Percentiles rank a stretch among this genome's conserved stretches.
Conservation (phyloP, 2,329 filamentous ascomycete species). For the Cladosporium phlei region DNA sequence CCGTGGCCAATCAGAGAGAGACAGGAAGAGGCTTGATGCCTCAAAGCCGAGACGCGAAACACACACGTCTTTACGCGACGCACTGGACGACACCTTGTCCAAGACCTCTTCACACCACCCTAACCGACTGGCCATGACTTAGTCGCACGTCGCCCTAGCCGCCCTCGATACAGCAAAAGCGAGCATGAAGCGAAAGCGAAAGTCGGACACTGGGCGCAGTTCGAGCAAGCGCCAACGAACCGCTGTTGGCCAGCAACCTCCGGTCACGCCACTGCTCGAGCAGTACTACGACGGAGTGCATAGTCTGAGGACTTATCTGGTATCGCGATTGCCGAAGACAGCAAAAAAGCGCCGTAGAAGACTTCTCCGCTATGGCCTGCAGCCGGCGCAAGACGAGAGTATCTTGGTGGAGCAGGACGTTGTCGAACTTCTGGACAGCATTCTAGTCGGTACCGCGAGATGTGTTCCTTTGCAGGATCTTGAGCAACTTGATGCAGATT, state of each 20-base stretch:
- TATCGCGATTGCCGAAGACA: slow-evolving; percentile 20
- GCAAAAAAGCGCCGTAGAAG: slow-evolving; percentile 22
- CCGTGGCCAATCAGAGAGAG: too few species aligned
- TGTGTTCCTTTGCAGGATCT: slow-evolving; percentile 43
- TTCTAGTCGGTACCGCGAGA: slow-evolving; percentile 56
- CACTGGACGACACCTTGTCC: too few species aligned
- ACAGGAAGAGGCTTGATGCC: too few species aligned
- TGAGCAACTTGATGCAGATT: slow-evolving; percentile 43
- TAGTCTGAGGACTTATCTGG: slow-evolving; percentile 26
- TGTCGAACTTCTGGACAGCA: slow-evolving; percentile 60
- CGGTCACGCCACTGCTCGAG: slow-evolving; percentile 20
- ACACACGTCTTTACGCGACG: too few species aligned
- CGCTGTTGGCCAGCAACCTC: not conserved
- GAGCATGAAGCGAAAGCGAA: slow-evolving; percentile 11
- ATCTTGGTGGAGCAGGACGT: slow-evolving; percentile 35
- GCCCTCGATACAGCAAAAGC: too few species aligned
- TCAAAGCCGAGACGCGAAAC: too few species aligned
- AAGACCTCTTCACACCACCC: too few species aligned
- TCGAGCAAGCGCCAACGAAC: slow-evolving; percentile 3
- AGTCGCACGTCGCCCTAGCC: too few species aligned
- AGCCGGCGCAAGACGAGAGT: not conserved
- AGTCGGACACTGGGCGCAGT: not conserved
- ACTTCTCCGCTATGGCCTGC: slow-evolving; percentile 23
- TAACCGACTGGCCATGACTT: too few species aligned
- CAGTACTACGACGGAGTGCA: slow-evolving; percentile 26